Percentiles rank a stretch among this genome's conserved stretches.
phyloP scores from a whole-genome alignment of 768 basidiomycete species.

The Brasilioporus rufonigricans region DNA sequence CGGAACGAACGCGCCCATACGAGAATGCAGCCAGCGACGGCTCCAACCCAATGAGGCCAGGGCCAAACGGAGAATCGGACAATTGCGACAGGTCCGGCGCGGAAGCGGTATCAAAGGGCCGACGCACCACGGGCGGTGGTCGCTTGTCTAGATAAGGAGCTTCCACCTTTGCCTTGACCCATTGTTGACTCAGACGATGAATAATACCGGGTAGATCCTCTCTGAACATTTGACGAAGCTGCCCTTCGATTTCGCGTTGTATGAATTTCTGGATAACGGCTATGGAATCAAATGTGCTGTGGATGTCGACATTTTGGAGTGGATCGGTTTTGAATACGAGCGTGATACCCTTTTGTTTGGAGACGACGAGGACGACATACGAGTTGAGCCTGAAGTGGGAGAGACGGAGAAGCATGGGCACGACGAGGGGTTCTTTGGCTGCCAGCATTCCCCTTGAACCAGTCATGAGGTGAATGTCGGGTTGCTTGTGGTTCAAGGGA shows the following conservation, averaged over 20 bases:
- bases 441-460: slow-evolving; percentile 87
- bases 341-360: slow-evolving; percentile 96
- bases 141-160: slow-evolving; percentile 76
- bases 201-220: slow-evolving; percentile 97
- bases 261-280: slow-evolving; percentile 98
- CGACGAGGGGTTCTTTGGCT: slow-evolving; percentile 91
- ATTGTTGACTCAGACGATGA: slow-evolving; percentile 91
- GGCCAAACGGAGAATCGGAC: slow-evolving; percentile 15
- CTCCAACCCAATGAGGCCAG: slow-evolving; percentile 16
- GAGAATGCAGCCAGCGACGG: slow-evolving; percentile 18
- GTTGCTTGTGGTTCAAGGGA: slow-evolving; percentile 89
- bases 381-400: slow-evolving; percentile 94
- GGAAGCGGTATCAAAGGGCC: slow-evolving; percentile 39
- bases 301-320: slow-evolving; percentile 95
- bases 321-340: slow-evolving; percentile 99
- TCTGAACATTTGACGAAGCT: slow-evolving; percentile 96
- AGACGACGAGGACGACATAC: slow-evolving; percentile 96
- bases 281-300: slow-evolving; percentile 96
- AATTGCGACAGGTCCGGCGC: slow-evolving; percentile 37
- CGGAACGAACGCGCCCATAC: slow-evolving; percentile 36
- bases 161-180: slow-evolving; percentile 93
- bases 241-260: slow-evolving; percentile 95
- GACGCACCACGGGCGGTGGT: slow-evolving; percentile 36
- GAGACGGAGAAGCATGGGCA: slow-evolving; percentile 96
- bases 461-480: slow-evolving; percentile 83